Conservation (phyloP, 164 flowering plant genomes). For the Magnolia officinalis region DNA sequence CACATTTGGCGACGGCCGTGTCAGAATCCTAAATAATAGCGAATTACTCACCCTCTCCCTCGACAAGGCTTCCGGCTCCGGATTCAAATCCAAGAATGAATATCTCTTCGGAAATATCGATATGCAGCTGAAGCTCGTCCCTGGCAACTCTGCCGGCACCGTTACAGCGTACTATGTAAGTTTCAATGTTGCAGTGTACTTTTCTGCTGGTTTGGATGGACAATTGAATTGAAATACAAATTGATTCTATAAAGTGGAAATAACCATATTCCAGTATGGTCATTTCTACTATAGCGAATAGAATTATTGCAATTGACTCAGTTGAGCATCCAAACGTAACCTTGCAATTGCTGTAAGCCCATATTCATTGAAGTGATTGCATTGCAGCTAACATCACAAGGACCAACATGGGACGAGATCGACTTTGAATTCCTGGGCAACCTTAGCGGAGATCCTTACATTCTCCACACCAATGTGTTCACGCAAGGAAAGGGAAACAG, state of each 20-base stretch:
- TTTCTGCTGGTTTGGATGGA: neutral
- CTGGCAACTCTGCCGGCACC: constrained; percentile 24
- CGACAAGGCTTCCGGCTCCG: constrained; percentile 20
- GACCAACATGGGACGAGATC: constrained; percentile 23
- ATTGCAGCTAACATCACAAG: constrained; percentile 23
- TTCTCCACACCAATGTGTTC: constrained; percentile 25
- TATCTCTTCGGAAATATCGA: constrained; percentile 19
- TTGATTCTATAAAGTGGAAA: neutral
- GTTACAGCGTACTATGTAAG: constrained; percentile 28
- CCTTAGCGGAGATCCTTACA: constrained; percentile 25
- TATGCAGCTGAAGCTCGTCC: constrained; percentile 22
- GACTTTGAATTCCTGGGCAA: constrained; percentile 28
- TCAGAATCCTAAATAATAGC: constrained; percentile 25
- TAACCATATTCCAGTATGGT: neutral
- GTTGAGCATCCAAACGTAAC: neutral
- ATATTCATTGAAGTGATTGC: neutral
- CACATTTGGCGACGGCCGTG: constrained; percentile 25
- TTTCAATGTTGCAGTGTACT: neutral
- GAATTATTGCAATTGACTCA: neutral
- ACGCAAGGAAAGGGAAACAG: constrained; percentile 26
- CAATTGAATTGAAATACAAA: neutral
- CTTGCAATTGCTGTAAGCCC: no score
- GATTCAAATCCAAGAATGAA: constrained; percentile 21
- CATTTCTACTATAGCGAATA: neutral
- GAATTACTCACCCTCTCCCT: constrained; percentile 20